Percentiles rank a stretch among this genome's conserved stretches.
Evolutionary conservation across 345 rosid genomes (phyloP).

Genomic region (Nasturtium officinale): DNA sequence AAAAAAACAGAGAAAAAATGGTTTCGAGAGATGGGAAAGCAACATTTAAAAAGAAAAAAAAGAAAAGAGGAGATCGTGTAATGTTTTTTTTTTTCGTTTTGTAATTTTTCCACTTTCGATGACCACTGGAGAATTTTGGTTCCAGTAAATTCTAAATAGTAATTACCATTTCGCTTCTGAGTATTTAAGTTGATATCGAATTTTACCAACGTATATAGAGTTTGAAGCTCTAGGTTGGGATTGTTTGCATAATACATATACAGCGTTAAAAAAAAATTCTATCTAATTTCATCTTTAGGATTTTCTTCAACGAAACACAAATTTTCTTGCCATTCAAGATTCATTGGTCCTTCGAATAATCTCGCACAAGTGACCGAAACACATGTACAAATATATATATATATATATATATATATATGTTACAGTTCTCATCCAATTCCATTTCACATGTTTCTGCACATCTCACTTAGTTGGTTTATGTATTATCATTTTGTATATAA

Average conservation of each 20-base stretch:
- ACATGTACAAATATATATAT: background rate
- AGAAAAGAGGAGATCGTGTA: background rate
- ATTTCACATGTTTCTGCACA: conserved; percentile 7
- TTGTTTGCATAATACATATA: background rate
- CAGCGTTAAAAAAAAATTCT: too few relatives aligned
- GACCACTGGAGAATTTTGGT: conserved; percentile 34
- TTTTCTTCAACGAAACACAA: background rate
- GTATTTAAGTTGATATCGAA: background rate
- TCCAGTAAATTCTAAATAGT: conserved; percentile 30
- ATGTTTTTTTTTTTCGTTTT: conserved; percentile 8
- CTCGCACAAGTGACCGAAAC: background rate
- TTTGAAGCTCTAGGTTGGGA: too few relatives aligned
- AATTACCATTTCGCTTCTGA: conserved; percentile 31
- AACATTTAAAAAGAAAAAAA: background rate
- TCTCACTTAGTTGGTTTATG: background rate
- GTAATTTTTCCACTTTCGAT: conserved; percentile 15
- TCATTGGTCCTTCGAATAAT: background rate
- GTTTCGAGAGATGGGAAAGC: conserved; percentile 18
- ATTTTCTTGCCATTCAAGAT: background rate
- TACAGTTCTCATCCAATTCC: background rate
- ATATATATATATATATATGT: too few relatives aligned
- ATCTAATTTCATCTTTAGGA: background rate
- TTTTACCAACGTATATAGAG: background rate
- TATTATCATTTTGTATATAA: background rate
- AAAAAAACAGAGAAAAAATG: conserved; percentile 21